Conservation (phyloP, 345 rosid species). For the Triadica sebifera region DNA sequence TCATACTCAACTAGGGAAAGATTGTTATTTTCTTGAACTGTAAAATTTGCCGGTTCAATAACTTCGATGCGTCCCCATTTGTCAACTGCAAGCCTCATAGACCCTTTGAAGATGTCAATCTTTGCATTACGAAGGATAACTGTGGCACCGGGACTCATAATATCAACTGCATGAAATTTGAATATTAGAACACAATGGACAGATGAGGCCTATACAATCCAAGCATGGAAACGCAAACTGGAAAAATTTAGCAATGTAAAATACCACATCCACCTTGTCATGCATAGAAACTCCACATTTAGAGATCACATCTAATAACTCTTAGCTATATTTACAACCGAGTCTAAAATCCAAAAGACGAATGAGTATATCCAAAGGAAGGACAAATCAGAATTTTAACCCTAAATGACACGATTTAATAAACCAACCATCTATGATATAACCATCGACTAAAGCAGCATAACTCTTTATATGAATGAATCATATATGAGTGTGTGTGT, state of each 20-base stretch:
- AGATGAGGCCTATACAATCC: not conserved
- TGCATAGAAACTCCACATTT: no score
- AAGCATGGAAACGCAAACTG: not conserved
- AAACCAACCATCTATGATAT: no score
- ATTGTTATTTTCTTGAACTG: slow-evolving; percentile 66
- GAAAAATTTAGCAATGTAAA: not conserved
- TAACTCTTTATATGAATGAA: no score
- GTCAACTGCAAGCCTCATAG: slow-evolving; percentile 85
- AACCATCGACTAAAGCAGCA: no score
- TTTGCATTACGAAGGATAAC: slow-evolving; percentile 31
- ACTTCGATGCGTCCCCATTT: slow-evolving; percentile 94
- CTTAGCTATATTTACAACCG: not conserved
- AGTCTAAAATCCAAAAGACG: not conserved
- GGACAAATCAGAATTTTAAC: not conserved
- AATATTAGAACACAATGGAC: not conserved
- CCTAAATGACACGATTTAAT: not conserved
- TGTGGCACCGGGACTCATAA: slow-evolving; percentile 61
- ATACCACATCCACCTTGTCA: not conserved
- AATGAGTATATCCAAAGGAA: not conserved
- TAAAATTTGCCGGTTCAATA: slow-evolving; percentile 30
- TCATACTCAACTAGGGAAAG: slow-evolving; percentile 89
- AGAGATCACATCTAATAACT: not conserved
- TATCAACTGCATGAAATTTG: slow-evolving; percentile 50
- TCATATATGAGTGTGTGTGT: no score
- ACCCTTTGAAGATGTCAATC: no score